These are phyloP conservation scores for Claviceps pazoutovae DNA, from an alignment of 2,329 filamentous ascomycete species.

Conservation along the genomic window DNA sequence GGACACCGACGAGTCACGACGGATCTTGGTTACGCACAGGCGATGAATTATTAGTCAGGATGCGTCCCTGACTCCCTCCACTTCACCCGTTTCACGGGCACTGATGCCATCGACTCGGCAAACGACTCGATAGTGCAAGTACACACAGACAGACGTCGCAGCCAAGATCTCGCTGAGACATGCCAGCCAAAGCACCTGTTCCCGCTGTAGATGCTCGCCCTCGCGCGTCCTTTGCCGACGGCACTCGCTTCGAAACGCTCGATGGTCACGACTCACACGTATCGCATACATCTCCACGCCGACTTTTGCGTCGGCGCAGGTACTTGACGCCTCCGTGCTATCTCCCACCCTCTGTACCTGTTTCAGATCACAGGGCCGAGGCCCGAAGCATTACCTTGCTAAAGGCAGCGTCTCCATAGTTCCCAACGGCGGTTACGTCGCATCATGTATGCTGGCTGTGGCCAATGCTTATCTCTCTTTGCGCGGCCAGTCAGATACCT, in stretches of 20 bases:
- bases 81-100: too few relatives aligned
- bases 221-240: conserved; percentile 5
- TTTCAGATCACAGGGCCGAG: too few relatives aligned
- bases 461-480: conserved; percentile 15
- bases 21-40: too few relatives aligned
- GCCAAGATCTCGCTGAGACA: background rate
- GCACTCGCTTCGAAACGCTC: conserved; percentile 10
- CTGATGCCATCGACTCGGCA: too few relatives aligned
- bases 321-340: background rate
- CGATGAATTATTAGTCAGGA: too few relatives aligned
- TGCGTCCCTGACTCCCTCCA: too few relatives aligned
- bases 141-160: too few relatives aligned
- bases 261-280: conserved; percentile 14
- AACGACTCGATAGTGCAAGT: too few relatives aligned
- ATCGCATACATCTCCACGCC: conserved; percentile 10
- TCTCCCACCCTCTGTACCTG: too few relatives aligned
- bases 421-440: conserved; percentile 28
- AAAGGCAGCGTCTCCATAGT: conserved; percentile 8
- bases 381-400: background rate
- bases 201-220: background rate
- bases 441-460: conserved; percentile 20
- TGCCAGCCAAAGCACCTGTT: background rate
- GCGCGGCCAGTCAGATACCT: conserved; percentile 17
- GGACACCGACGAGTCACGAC: too few relatives aligned
- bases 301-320: conserved; percentile 14